Evolutionary conservation across 2,329 filamentous ascomycete genomes (phyloP), one percentile per base, ranked within the genome.

Genomic region (Chrysoporthe deuterocubensis): DNA sequence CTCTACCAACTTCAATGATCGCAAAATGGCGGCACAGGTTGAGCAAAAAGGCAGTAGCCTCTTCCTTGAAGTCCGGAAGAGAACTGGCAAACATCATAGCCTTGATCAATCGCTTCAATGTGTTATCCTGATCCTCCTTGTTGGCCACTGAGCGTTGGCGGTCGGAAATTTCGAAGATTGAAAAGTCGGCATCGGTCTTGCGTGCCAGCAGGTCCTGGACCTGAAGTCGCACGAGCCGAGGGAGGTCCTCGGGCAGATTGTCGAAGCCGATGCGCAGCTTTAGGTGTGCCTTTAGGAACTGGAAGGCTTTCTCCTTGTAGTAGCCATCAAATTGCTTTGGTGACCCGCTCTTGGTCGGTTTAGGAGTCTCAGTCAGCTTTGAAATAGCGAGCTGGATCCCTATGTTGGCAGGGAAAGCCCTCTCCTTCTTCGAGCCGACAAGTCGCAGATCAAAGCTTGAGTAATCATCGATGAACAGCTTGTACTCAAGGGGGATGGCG

Each of bases 281-380:
- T 64, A 97, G 83, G 74, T 98, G 94, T 0, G 94, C 87, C 72
- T 91, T 93, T 74, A 99, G 89, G 74, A 98, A 85, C 69, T 94
- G 90, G 72, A 97, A 89, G 0, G 96, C 93, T 79, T 99, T 94
- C 75, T 92, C 92, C 81, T 98, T 98, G 83, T 99, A 97, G 77
- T 92, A 96, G 0, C 83, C 82, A 74, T 98, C 95, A 40, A 82
- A 81, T 46, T 92, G 89, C 72, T 91, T 91, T 67, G 81, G 80
- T 6, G 75, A 66, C 48, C 76, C 80, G 18, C 78, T 81, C 72
- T 85, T 87, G 26, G 80, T 78, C 3, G 80, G 78, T 84, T 92
- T 95, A 0, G 93, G 90, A 1, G 88, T 79, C 75, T 98, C 95
- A 82, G 91, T 91, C 58, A 99, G 81, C 78, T 96, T 97, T 66